Evolutionary conservation across 1,284 basidiomycete species (phyloP).

Genomic region (Volvariella surrecta): DNA sequence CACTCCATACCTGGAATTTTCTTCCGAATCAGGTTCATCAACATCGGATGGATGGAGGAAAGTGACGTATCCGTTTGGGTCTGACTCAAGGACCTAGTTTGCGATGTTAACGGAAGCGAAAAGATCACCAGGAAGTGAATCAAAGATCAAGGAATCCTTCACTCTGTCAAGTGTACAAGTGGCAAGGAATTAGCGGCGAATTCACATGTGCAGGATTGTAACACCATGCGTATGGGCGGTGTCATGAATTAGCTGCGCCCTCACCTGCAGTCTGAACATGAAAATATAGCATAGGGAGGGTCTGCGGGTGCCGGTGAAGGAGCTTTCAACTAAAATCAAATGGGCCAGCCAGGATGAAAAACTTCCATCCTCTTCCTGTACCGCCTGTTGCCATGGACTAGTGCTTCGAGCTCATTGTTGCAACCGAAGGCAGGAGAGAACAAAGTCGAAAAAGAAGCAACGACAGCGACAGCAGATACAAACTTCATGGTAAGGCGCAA

Average conservation of each 20-base stretch:
- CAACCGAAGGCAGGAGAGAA: too few species aligned
- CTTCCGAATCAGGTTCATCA: too few species aligned
- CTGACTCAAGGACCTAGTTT: conserved; percentile 2
- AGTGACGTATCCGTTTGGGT: conserved; percentile 1
- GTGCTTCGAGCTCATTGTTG: conserved; percentile 12
- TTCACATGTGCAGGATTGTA: not conserved
- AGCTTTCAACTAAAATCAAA: conserved; percentile 4
- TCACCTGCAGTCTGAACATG: conserved; percentile 17
- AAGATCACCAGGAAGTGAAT: conserved; percentile 1
- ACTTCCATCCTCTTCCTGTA: conserved; percentile 16
- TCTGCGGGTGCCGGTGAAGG: not conserved
- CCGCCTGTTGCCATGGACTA: conserved; percentile 19
- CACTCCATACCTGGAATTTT: conserved; percentile 5
- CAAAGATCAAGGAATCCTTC: conserved; percentile 4
- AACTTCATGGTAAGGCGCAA: too few species aligned
- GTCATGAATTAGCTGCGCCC: not conserved
- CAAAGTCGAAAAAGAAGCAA: too few species aligned
- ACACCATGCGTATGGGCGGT: not conserved
- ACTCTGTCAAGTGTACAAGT: not conserved
- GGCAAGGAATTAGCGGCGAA: too few species aligned
- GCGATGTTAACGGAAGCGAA: conserved; percentile 6
- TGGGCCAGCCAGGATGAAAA: not conserved
- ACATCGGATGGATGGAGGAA: not conserved
- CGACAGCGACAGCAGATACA: too few species aligned
- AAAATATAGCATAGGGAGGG: conserved; percentile 14